These are phyloP conservation scores for Curvularia eragrostidis DNA, from an alignment of 2,329 filamentous ascomycete species.

Conservation along the genomic window DNA sequence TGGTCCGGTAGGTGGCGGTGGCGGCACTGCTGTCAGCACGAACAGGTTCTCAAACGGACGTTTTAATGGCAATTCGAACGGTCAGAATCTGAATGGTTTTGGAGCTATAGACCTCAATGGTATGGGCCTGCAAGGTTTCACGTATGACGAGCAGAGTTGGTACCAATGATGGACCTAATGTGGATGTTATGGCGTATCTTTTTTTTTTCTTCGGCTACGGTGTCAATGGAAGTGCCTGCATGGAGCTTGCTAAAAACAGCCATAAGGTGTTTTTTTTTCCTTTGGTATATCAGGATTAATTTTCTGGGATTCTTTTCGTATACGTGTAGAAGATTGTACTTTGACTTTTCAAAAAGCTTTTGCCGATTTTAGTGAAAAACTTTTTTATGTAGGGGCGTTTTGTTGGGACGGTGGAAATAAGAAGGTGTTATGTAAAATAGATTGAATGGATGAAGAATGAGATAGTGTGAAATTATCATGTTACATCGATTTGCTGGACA, in stretches of 20 bases:
- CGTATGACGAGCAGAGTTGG: constrained; percentile 38
- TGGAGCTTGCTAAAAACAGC: background rate
- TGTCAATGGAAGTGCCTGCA: background rate
- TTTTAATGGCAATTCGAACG: constrained; percentile 9
- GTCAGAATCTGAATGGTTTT: constrained; percentile 14
- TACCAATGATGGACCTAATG: constrained; percentile 21
- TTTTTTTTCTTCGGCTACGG: background rate
- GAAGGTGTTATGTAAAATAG: background rate
- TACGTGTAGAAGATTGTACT: background rate
- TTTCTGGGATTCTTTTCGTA: background rate
- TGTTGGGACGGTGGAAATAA: background rate
- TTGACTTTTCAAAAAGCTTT: background rate
- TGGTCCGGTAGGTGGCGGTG: constrained; percentile 23
- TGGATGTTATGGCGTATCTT: background rate
- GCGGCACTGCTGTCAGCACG: background rate
- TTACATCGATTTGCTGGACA: background rate
- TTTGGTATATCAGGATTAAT: no score
- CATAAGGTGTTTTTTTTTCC: background rate
- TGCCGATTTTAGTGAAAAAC: background rate
- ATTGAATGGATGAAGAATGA: background rate
- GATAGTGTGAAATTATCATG: background rate
- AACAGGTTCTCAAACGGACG: constrained; percentile 22
- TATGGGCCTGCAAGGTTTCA: constrained; percentile 28
- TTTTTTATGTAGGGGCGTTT: background rate
- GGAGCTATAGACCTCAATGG: constrained; percentile 14